Evolutionary conservation across 495 filamentous ascomycete genomes (phyloP).

Genomic region (Bombardia bombarda): DNA sequence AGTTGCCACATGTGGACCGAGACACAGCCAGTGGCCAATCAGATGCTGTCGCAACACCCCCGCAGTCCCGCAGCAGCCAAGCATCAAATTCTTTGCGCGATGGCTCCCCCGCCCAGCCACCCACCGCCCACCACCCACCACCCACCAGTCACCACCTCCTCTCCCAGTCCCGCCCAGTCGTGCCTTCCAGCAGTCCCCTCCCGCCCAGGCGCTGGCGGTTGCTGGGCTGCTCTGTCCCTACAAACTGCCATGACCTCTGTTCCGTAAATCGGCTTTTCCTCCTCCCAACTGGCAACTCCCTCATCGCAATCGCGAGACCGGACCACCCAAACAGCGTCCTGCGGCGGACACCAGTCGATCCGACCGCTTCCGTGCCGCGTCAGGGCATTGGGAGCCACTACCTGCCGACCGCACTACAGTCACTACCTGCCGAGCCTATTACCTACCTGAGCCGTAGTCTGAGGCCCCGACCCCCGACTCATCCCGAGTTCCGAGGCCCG

Average conservation of each 20-base stretch:
- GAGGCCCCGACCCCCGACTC: neutral
- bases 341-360: constrained; percentile 20
- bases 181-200: too few species aligned
- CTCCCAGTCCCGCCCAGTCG: neutral
- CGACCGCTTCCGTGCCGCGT: constrained; percentile 18
- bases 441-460: too few species aligned
- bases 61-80: too few species aligned
- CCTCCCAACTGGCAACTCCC: constrained; percentile 15
- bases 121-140: neutral
- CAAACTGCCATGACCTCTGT: neutral
- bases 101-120: neutral
- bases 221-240: neutral
- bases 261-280: constrained; percentile 26
- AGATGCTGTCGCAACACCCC: neutral
- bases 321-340: constrained; percentile 21
- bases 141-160: neutral
- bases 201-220: neutral
- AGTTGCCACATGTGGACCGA: neutral
- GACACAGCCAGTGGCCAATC: neutral
- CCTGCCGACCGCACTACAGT: neutral
- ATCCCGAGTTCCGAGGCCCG: neutral
- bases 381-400: constrained; percentile 14
- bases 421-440: too few species aligned
- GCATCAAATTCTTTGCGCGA: constrained; percentile 1
- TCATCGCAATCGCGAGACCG: constrained; percentile 27